phyloP scores from a whole-genome alignment of 176 grass and related monocot genomes.

The Eragrostis curvula region DNA sequence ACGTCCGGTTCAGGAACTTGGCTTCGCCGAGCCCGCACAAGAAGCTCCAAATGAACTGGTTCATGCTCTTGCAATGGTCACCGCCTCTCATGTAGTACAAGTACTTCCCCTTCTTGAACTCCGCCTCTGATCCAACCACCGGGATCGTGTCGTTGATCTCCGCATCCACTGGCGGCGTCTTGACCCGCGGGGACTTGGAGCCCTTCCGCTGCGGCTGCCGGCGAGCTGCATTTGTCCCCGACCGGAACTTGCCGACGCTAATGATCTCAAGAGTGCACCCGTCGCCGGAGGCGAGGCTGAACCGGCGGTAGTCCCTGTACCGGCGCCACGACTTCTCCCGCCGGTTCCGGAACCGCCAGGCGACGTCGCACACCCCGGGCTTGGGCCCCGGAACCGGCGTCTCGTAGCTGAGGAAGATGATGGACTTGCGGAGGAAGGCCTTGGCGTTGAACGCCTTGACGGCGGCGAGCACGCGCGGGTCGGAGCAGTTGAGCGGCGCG shows the following conservation, averaged over 20 bases:
- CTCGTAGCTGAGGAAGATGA: slow-evolving; percentile 88
- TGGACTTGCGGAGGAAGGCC: slow-evolving; percentile 67
- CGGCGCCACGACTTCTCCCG: slow-evolving; percentile 89
- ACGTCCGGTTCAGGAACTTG: slow-evolving; percentile 88
- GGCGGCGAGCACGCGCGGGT: slow-evolving; percentile 70
- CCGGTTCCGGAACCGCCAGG: slow-evolving; percentile 89
- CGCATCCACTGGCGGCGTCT: slow-evolving; percentile 38
- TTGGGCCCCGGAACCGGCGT: slow-evolving; percentile 56
- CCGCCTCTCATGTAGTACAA: slow-evolving; percentile 89
- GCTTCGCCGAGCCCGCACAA: slow-evolving; percentile 86
- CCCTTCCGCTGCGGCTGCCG: slow-evolving; percentile 16
- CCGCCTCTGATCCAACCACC: slow-evolving; percentile 70
- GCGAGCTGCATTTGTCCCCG: slow-evolving; percentile 75
- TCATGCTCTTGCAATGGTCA: slow-evolving; percentile 96
- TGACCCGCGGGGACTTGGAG: slow-evolving; percentile 21
- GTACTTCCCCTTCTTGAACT: slow-evolving; percentile 76
- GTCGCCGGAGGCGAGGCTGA: slow-evolving; percentile 56
- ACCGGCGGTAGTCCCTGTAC: slow-evolving; percentile 88
- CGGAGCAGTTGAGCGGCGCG: slow-evolving; percentile 72
- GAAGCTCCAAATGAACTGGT: slow-evolving; percentile 92
- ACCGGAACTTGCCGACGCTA: slow-evolving; percentile 81
- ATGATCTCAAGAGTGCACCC: slow-evolving; percentile 61
- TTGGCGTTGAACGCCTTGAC: slow-evolving; percentile 80
- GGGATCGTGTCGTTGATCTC: slow-evolving; percentile 97
- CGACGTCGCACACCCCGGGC: slow-evolving; percentile 68